Evolutionary conservation across 2,329 filamentous ascomycete genomes (phyloP), one percentile per base, ranked within the genome.

Genomic region (Pseudogymnoascus sp.): DNA sequence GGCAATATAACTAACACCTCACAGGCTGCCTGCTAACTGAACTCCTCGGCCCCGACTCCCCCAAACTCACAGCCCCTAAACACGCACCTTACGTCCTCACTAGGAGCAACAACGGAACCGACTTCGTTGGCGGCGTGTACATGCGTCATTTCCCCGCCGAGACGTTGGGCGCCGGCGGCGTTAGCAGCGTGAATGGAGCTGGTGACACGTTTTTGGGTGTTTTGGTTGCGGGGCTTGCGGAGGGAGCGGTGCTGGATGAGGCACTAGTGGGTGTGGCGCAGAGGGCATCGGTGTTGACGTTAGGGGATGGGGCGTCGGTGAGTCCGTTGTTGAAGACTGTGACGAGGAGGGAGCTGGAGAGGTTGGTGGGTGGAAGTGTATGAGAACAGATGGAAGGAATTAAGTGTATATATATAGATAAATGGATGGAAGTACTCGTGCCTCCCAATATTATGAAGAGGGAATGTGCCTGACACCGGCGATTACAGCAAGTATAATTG

Each of bases 131-230:
- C 0, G 93, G 93, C 0, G 81, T 97, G 2, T 97, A 97, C 71
- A 92, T 97, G 87, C 77, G 86, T 5, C 73, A 88, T 0, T 77
- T 70, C 53, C 85, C 89, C 0, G 83, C 83, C 0, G 86, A 89
- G 72, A 76, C 79, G 15, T 81, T 96, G 5, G 64, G 69, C 1
- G 75, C 78, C 0, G 76, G 82, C 19, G 85, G 95, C 26, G 81
- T 96, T 1, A 86, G 93, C 1, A 96, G 91, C 56, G 93, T 97
- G 9, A 97, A 97, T 73, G 95, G 93, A 0, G 92, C 91, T 1
- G 95, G 95, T 0, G 95, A 99, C 75, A 97, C 95, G 0, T 93
- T 97, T 73, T 79, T 96, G 7, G 95, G 93, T 0, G 88, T 92
- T 13, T 69, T 97, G 63, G 79, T 96, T n/a, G 88, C 91, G 1